Base-by-base conservation (phyloP, 352 stramenopile genomes). In the Pythium pyrilobum region DNA sequence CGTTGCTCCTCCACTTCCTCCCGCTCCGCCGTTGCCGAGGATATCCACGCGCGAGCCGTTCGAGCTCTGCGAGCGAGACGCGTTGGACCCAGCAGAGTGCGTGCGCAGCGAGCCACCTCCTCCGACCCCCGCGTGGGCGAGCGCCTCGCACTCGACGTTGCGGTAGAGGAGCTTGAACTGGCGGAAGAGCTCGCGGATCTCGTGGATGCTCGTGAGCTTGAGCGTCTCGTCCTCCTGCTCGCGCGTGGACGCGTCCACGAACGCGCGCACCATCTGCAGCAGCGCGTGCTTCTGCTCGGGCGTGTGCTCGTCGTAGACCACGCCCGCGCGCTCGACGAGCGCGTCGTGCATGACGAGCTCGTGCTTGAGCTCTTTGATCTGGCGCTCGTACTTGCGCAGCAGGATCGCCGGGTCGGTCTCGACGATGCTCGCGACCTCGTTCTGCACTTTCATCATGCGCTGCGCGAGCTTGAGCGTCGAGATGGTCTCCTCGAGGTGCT, bases 281-380 rank as follows among this genome's bases (percentile, higher is more conserved):
- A 98, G 71, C 48, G 75, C 51, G 38, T 83, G 69, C 63, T 97
- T 95, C 55, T 97, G 85, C 62, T 97, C 91, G 1, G 89, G 83
- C 9, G 89, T 97, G 58, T 96, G 95, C 42, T 95, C 84, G 52
- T 94, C 85, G 52, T 92, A 94, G 2, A 91, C 69, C n/a, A 90
- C 71, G 6, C 75, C 80, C 4, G 74, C 82, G 28, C 91, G 81
- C 36, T 97, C 89, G 8, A 89, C 81, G 6, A 98, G 67, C n/a
- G 92, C 89, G 58, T 97, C 90, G 59, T 97, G 89, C 89, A 98
- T 97, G 31, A 95, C 67, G 15, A 98, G 64, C 50, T 98, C 91
- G 53, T 97, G 86, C 53, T 96, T 96, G 33, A 97, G 72, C 27
- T 97, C 91, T 21, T 88, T 78, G 59, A 98, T 96, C 44, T 95